Evolutionary conservation across 306 rosid genomes (phyloP), one percentile per base, ranked within the genome.

Genomic region (Echinosophora koreensis): DNA sequence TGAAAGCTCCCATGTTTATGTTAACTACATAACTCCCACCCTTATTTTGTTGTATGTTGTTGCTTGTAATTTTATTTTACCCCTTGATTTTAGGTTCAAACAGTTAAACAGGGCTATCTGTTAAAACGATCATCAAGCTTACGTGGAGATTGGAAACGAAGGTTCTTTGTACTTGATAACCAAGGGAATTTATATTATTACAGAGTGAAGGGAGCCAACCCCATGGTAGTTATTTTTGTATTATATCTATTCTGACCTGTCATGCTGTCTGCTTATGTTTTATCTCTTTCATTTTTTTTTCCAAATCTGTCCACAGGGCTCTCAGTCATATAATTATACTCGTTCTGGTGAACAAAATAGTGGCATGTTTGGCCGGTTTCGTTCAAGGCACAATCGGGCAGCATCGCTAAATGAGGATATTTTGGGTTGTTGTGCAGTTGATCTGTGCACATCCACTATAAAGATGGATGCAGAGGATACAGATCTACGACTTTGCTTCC

Each of bases 71-170:
- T 18, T 42, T 44, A 61, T 11, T 46, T 73, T 69, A 27, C 66
- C 56, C 65, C 54, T 51, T 69, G 67, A 66, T 77, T 65, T 71
- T 82, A 95, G 99, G 81, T 84, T 84, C 90, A 86, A 83, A 89
- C 96, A 15, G 81, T 88, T 58, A 89, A 91, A 82, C 96, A 95
- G 77, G 99, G 99, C 34, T 95, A 95, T 85, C 91, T 95, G 47
- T 85, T 92, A 81, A 95, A 95, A 78, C 96, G 98, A 63, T 87
- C 98, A 42, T 88, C 99, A 69, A 84, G 84, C 73, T 70, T 46
- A 62, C 90, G 97, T 58, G 99, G 97, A 77, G 97, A 92, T 76
- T 95, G 99, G 99, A 95, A 95, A 82, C 86, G 99, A 73, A 88
- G 93, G 77, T 95, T 92, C 82, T 95, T 95, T 73, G 91, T 88